Conservation (phyloP, 2,329 filamentous ascomycete species). For the Camillea tinctor region DNA sequence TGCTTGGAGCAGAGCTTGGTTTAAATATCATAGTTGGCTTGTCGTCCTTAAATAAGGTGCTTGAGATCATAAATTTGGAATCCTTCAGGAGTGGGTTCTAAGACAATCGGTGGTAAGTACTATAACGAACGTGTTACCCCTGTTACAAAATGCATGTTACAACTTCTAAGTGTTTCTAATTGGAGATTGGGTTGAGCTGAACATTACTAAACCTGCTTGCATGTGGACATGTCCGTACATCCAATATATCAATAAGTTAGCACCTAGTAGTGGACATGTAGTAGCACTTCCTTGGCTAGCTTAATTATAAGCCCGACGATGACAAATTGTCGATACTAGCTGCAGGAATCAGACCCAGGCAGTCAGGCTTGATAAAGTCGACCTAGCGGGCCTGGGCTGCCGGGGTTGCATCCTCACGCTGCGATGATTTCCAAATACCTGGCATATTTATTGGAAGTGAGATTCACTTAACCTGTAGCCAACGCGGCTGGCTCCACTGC, state of each 20-base stretch:
- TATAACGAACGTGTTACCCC: background rate
- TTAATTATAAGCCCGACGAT: background rate
- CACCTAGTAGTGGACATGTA: too few relatives aligned
- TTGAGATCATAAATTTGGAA: background rate
- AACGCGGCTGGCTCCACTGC: too few relatives aligned
- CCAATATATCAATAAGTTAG: too few relatives aligned
- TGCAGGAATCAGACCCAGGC: background rate
- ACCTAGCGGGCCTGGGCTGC: too few relatives aligned
- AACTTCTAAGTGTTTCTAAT: background rate
- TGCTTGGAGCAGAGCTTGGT: background rate
- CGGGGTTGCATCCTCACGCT: background rate
- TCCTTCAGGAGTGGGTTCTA: background rate
- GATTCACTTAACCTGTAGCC: too few relatives aligned
- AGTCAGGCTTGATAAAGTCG: too few relatives aligned
- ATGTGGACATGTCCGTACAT: background rate
- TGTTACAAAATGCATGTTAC: background rate
- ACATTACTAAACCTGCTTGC: background rate
- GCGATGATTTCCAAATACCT: background rate
- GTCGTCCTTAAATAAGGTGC: background rate
- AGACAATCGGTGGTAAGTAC: background rate
- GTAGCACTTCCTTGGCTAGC: background rate
- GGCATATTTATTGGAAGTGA: too few relatives aligned
- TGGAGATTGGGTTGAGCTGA: background rate
- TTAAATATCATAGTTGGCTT: too few relatives aligned
- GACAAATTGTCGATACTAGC: background rate